Conservation (phyloP, 495 filamentous ascomycete genomes). For the Aspergillus affinis region DNA sequence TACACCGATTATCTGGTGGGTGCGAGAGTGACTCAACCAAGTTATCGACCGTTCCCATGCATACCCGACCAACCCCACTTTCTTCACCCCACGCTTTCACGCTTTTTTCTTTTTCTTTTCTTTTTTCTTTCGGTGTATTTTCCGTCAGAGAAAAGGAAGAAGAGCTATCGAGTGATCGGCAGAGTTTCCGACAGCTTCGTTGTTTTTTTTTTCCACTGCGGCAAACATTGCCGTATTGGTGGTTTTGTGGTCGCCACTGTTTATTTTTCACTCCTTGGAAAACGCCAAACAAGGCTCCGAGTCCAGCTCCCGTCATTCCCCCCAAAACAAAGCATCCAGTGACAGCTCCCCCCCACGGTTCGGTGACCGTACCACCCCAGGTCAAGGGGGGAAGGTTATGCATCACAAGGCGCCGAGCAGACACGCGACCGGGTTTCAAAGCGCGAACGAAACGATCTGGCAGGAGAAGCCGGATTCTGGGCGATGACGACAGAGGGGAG, state of each 20-base stretch:
- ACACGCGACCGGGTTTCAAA: neutral
- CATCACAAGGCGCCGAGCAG: neutral
- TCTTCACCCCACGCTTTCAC: neutral
- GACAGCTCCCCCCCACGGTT: neutral
- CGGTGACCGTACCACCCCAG: neutral
- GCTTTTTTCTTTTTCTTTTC: neutral
- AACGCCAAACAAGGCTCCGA: too few relatives aligned
- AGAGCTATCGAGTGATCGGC: constrained; percentile 16
- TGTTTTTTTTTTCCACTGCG: constrained; percentile 4
- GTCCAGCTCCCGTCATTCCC: too few relatives aligned
- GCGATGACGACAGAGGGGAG: constrained; percentile 7
- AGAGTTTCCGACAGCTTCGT: neutral
- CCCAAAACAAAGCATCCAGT: neutral
- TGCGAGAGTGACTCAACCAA: neutral
- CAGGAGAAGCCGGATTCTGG: neutral
- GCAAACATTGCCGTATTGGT: neutral
- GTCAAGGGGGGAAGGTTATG: neutral
- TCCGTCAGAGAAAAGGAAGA: neutral
- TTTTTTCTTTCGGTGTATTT: neutral
- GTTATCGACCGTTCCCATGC: neutral
- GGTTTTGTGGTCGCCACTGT: neutral
- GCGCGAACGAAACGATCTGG: constrained; percentile 1
- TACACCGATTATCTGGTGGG: neutral
- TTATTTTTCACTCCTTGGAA: neutral
- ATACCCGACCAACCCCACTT: neutral